Percentiles rank a stretch among this genome's conserved stretches.
These are phyloP conservation scores for Amyloporia xantha DNA, from an alignment of 768 basidiomycete species.

Conservation along the genomic window DNA sequence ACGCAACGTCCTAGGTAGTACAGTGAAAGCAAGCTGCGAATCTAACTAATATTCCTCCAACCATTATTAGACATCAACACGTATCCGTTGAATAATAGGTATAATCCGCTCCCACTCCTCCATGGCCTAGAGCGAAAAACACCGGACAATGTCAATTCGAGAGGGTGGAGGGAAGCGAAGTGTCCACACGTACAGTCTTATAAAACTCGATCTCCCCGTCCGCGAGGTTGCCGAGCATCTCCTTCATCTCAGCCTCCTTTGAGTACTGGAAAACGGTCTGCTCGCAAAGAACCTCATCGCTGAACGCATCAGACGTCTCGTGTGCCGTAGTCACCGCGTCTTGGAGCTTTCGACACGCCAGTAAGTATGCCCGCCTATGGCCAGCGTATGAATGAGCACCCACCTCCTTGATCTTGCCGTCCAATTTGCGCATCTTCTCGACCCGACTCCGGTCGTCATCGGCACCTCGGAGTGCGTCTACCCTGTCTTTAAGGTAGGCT, in stretches of 20 bases:
- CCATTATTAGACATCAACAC: conserved; percentile 70
- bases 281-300: conserved; percentile 89
- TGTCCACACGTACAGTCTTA: conserved; percentile 48
- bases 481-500: conserved; percentile 86
- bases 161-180: not conserved
- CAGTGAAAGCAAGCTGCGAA: not conserved
- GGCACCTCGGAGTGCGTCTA: conserved; percentile 86
- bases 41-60: not conserved
- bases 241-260: conserved; percentile 96
- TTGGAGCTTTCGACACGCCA: conserved; percentile 59
- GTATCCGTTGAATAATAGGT: conserved; percentile 88
- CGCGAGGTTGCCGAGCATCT: conserved; percentile 81
- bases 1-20: not conserved
- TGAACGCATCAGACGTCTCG: conserved; percentile 95
- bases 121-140: conserved; percentile 71
- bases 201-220: conserved; percentile 96
- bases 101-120: conserved; percentile 97
- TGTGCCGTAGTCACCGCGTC: conserved; percentile 94
- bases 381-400: not conserved
- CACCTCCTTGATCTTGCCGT: conserved; percentile 94
- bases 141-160: conserved; percentile 2
- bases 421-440: conserved; percentile 90
- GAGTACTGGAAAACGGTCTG: conserved; percentile 84
- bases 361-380: not conserved
- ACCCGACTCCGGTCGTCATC: conserved; percentile 92